Base-by-base conservation (phyloP, 2,329 filamentous ascomycete genomes). In the Neonectria faginata region DNA sequence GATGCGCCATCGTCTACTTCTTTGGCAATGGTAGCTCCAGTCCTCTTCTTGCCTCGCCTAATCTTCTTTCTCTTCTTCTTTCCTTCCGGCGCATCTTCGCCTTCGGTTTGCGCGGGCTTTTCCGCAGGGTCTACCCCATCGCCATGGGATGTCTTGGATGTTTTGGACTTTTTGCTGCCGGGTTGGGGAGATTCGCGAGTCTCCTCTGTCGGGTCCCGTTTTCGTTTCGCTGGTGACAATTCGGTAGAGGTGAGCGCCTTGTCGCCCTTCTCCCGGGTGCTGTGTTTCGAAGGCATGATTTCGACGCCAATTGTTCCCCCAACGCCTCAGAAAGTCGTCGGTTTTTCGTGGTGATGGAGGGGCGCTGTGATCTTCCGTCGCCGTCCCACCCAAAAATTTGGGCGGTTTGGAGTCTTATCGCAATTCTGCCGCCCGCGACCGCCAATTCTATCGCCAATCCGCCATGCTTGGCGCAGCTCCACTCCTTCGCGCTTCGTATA, bases 251-350 rank as follows among this genome's bases (percentile, higher is more conserved):
- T 48, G 1, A 60, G 54, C 3, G 62, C 12, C 16, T 45, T 33
- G 25, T 55, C 61, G 36, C 57, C 72, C 63, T 77, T 75, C 9
- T 74, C 20, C 7, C 76, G 73, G 44, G 79, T 82, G 16, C 84
- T 73, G 62, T 84, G 84, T 67, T 82, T 77, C 51, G 81, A 77
- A 69, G 84, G 83, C 79, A 81, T 81, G 27, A 11, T 73, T 65
- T 57, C 29, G 31, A 55, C 52, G 44, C 25, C 67, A 74, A 73
- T 70, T 70, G 59, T 52, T 65, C 54, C 52, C 48, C 45, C 31
- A 45, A 22, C 44, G 22, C 20, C n/a, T 18, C 27, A 39, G 57
- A 45, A 39, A 55, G 50, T 56, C 44, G 54, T n/a, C 54, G 42
- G 60, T 58, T 36, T 57, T 60, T 44, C 57, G 36, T 48, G 14